Base-by-base conservation (phyloP, 2,329 filamentous ascomycete genomes). In the Geosmithia putterillii region DNA sequence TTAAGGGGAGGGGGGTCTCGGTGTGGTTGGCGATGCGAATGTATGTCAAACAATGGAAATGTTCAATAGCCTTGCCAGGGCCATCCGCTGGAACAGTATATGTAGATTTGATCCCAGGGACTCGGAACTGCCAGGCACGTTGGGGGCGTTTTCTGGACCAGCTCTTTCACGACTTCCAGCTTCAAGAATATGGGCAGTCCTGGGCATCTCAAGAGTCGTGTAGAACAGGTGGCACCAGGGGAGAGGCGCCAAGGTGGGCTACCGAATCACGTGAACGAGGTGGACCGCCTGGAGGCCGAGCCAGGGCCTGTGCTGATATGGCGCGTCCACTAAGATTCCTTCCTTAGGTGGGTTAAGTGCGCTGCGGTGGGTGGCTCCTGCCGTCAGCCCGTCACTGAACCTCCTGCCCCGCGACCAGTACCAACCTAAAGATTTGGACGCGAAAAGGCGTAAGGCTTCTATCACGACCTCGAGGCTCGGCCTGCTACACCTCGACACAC, bases 171-270 rank as follows among this genome's bases (percentile, higher is more conserved):
- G 48, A 50, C 54, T 50, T 58, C 55, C 52, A 45, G 50, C 51
- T 58, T 55, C 57, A 49, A 52, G 54, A 56, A 58, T 51, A 60
- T 63, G 28, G 28, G 5, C 58, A 62, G 59, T 61, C 60, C 58
- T 57, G 52, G 54, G 28, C 28, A 7, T 32, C 28, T 44, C 47
- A n/a, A n/a, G n/a, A n/a, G 50, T 47, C 38, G 52, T 50, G 53
- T 58, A 53, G 60, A 60, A 63, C 58, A 63, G 59, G 60, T 63
- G 61, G 59, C 61, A 64, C 59, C 59, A 60, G 62, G 53, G 51
- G 56, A 45, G 10, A 32, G 28, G 28, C 28, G 28, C 28, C 15
- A 32, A 32, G 35, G 34, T 20, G 32, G 41, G 22, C 28, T 48
- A 43, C 28, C 34, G 44, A 17, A 42, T 59, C 61, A 64, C 61